Evolutionary conservation across 2,329 filamentous ascomycete genomes (phyloP).

Genomic region (Aspergillus sp.): DNA sequence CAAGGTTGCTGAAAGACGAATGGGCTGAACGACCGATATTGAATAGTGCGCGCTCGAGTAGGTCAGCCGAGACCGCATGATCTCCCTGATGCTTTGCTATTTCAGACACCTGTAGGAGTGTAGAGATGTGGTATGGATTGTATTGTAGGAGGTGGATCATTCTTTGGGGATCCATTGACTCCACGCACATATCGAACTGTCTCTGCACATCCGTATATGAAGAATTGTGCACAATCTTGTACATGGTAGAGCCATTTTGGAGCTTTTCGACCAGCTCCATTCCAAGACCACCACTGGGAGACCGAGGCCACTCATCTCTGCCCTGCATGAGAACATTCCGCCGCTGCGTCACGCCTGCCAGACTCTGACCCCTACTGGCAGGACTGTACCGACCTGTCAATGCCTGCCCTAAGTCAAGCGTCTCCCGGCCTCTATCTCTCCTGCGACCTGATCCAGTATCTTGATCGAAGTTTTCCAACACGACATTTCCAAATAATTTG

Average conservation of each 20-base stretch:
- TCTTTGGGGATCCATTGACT: constrained; percentile 78
- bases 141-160: constrained; percentile 74
- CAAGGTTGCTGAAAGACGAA: constrained; percentile 74
- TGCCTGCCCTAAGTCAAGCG: constrained; percentile 56
- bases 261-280: constrained; percentile 70
- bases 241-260: constrained; percentile 66
- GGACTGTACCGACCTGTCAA: constrained; percentile 56
- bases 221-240: constrained; percentile 73
- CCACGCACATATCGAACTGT: constrained; percentile 77
- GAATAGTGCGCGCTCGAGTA: constrained; percentile 89
- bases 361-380: constrained; percentile 61
- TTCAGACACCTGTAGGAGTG: constrained; percentile 88
- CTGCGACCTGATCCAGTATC: constrained; percentile 48
- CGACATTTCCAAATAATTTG: constrained; percentile 67
- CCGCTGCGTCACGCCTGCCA: constrained; percentile 71
- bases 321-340: constrained; percentile 84
- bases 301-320: constrained; percentile 82
- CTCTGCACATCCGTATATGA: constrained; percentile 74
- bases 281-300: constrained; percentile 75
- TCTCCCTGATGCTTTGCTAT: constrained; percentile 91
- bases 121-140: constrained; percentile 88
- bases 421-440: constrained; percentile 57
- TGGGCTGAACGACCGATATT: constrained; percentile 87
- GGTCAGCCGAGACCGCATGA: constrained; percentile 78
- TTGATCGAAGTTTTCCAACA: constrained; percentile 60